Conservation (phyloP, 257 asterid species). For the Lycium ferocissimum region DNA sequence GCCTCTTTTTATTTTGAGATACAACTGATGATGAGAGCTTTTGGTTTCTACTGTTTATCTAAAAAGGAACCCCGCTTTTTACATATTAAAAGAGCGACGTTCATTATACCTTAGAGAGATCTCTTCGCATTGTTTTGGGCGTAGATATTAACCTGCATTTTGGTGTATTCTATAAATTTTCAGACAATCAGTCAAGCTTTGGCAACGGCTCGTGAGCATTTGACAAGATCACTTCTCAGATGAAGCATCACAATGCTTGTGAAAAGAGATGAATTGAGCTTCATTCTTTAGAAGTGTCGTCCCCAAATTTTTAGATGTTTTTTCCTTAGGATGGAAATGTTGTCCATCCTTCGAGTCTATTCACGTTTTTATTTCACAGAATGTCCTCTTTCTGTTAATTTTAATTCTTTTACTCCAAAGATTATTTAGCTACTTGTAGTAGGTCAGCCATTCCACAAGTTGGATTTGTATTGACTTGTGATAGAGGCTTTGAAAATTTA, state of each 20-base stretch:
- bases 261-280: background rate
- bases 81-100: background rate
- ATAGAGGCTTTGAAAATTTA: background rate
- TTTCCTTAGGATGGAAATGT: background rate
- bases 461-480: background rate
- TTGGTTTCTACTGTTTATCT: background rate
- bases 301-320: background rate
- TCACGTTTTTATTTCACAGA: background rate
- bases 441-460: background rate
- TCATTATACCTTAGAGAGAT: background rate
- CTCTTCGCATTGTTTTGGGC: background rate
- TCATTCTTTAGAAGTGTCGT: background rate
- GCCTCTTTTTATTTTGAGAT: background rate
- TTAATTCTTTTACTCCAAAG: background rate
- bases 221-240: constrained; percentile 70
- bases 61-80: background rate
- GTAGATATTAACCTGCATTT: background rate
- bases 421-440: background rate
- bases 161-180: constrained; percentile 8
- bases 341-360: background rate
- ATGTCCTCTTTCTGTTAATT: background rate
- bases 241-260: constrained; percentile 37
- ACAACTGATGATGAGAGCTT: too few relatives aligned
- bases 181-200: constrained; percentile 81
- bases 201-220: constrained; percentile 78